A percentile compares a stretch with the other conserved stretches of the same genome.
Evolutionary conservation across 306 rosid genomes (phyloP).

Genomic region (Lithocarpus polystachyus): DNA sequence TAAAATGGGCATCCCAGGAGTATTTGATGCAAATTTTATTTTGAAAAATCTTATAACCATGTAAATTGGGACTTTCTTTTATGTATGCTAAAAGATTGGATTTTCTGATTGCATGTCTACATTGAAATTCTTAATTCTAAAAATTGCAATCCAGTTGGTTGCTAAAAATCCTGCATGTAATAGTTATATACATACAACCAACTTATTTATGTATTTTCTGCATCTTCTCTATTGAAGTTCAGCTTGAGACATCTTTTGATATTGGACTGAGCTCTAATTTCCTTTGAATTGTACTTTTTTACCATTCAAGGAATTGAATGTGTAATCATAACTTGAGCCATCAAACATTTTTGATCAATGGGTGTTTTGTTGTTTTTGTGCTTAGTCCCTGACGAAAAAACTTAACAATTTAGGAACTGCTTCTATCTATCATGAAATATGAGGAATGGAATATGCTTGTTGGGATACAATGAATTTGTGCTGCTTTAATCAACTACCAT

Average conservation of each 20-base stretch:
- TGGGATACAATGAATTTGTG: not conserved
- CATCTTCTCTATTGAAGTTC: not conserved
- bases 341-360: not conserved
- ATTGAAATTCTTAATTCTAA: too few species aligned
- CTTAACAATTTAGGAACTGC: not conserved
- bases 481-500: not conserved
- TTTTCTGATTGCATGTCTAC: too few species aligned
- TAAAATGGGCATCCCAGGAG: too few species aligned
- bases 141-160: not conserved
- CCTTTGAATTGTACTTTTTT: not conserved
- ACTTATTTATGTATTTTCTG: not conserved
- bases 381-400: not conserved
- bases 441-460: not conserved
- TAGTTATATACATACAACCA: not conserved
- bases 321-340: not conserved
- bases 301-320: not conserved
- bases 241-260: not conserved
- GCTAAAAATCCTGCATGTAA: not conserved
- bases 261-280: not conserved
- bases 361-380: not conserved
- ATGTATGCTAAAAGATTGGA: too few species aligned
- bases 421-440: not conserved
- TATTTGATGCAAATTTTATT: too few species aligned
- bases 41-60: too few species aligned
- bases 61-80: too few species aligned